phyloP scores from a whole-genome alignment of 192 early-diverging fungal genomes.

The Piromyces finnis region DNA sequence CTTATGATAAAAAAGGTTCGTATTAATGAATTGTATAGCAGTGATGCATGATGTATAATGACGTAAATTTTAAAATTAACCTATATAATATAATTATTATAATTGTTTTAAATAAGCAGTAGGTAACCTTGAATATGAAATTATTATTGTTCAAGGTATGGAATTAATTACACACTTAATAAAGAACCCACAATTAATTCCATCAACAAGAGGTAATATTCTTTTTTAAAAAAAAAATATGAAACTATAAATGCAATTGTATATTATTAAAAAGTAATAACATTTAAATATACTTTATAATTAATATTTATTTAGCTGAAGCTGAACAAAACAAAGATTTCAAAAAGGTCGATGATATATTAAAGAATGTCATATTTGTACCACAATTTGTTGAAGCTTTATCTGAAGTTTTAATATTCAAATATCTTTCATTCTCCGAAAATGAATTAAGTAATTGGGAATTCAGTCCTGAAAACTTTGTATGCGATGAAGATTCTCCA shows the following conservation, averaged over 20 bases:
- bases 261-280: too few species aligned
- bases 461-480: conserved; percentile 68
- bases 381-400: conserved; percentile 41
- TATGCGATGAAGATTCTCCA: conserved; percentile 60
- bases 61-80: too few species aligned
- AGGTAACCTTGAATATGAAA: conserved; percentile 20
- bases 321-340: conserved; percentile 29
- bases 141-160: conserved; percentile 56
- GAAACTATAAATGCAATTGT: too few species aligned
- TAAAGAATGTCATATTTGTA: conserved; percentile 47
- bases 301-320: neutral
- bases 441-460: conserved; percentile 64
- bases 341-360: conserved; percentile 23
- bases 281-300: too few species aligned
- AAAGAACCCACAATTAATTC: conserved; percentile 21
- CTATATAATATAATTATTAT: too few species aligned
- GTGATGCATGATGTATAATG: too few species aligned
- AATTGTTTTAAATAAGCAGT: neutral
- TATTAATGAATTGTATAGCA: too few species aligned
- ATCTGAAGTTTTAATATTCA: conserved; percentile 51
- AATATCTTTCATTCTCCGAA: conserved; percentile 49
- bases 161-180: conserved; percentile 42
- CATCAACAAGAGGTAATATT: neutral
- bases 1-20: conserved; percentile 1
- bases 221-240: conserved; percentile 1